Evolutionary conservation across 495 filamentous ascomycete species (phyloP), one percentile per base, ranked within the genome.

Genomic region (Jackrogersella minutella): DNA sequence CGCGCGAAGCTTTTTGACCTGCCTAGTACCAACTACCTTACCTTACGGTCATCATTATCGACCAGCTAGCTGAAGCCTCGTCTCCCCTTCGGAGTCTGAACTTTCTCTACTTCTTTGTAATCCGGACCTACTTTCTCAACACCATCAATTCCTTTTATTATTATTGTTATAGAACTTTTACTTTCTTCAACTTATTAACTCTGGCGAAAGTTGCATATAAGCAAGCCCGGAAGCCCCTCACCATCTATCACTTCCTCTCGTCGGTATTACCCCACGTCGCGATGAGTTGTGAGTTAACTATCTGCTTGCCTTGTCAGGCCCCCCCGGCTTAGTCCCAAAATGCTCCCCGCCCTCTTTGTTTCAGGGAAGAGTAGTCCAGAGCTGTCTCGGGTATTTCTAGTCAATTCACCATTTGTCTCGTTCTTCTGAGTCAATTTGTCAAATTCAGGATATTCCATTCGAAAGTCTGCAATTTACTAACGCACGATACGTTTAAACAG

Each of bases 401-500:
- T 28, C 47, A 41, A 54, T 63, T 68, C 41, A 43, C 51, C 43
- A 30, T 50, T 43, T 21, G 40, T 39, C 34, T 43, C 31, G 53
- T 22, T 33, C 26, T n/a, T 22, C 13, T n/a, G 14, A 46, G 34
- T 53, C 66, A 68, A 36, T 72, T 47, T 22, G 54, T 63, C 46
- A 34, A 43, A 34, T 40, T 24, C 40, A 47, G 11, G 17, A 47
- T 16, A 55, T 51, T 30, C 55, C 24, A 7, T 37, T 52, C 14
- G 21, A 4, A 24, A 26, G 22, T 28, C 43, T 31, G 46, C n/a
- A 14, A 44, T 36, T 52, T 59, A 37, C 68, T 70, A 59, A 70
- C 34, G 0, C 14, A n/a, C 36, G 46, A 30, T 57, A 14, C 37
- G n/a, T 22, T 26, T 26, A 7, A 43, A 41, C 72, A 96, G 93